Conservation (phyloP, 2,329 filamentous ascomycete species). For the Ophiostoma novo-ulmi region DNA sequence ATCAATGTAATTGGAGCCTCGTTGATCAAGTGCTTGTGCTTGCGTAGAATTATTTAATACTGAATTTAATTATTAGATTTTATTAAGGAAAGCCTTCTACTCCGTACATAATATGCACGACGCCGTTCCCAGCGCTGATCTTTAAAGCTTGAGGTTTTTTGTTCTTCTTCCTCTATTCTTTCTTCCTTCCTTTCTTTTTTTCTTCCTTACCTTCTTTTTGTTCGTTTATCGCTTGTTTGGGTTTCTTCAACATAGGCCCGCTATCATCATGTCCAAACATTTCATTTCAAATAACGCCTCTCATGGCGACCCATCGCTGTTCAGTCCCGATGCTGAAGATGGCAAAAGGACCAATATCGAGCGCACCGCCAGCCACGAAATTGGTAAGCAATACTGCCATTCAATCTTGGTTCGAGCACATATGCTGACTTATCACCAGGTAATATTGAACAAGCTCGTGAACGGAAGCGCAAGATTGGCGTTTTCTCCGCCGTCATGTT, state of each 20-base stretch:
- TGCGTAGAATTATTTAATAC: background rate
- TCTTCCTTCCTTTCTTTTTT: background rate
- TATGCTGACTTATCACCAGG: background rate
- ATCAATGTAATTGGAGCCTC: constrained; percentile 11
- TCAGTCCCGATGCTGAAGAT: constrained; percentile 3
- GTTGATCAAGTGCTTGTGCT: background rate
- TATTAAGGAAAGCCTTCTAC: background rate
- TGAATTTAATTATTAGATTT: background rate
- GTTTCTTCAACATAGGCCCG: background rate
- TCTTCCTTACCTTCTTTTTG: background rate
- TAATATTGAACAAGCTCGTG: constrained; percentile 34
- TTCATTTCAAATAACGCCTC: background rate
- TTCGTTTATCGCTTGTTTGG: background rate
- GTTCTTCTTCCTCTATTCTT: background rate
- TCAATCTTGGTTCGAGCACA: background rate
- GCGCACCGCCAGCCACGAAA: constrained; percentile 5
- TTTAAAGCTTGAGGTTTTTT: background rate
- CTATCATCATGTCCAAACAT: background rate
- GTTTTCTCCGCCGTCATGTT: constrained; percentile 52
- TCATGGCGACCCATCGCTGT: background rate
- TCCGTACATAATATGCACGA: background rate
- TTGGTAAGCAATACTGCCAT: background rate
- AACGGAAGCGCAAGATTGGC: constrained; percentile 52
- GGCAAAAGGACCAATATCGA: background rate
- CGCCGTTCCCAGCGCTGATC: background rate